A percentile compares a stretch with the other conserved stretches of the same genome.
phyloP scores from a whole-genome alignment of 352 stramenopile species.

The Stramenopiles sp. region DNA sequence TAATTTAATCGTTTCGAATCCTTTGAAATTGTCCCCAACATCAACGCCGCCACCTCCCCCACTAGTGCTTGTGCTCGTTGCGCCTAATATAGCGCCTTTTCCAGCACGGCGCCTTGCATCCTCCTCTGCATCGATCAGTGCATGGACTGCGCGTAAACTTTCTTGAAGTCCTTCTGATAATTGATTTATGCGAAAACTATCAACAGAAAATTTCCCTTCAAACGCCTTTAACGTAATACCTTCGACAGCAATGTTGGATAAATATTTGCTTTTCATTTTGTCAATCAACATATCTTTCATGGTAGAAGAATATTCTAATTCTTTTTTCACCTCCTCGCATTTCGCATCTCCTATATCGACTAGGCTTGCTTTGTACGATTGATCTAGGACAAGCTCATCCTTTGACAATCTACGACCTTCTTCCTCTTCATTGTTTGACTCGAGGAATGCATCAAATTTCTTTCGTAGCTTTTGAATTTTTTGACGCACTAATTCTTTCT shows the following conservation, averaged over 20 bases:
- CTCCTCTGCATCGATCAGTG: conserved; percentile 16
- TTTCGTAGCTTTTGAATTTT: conserved; percentile 53
- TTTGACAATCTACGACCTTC: conserved; percentile 28
- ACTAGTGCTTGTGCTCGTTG: too few species aligned
- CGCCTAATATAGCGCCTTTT: not conserved
- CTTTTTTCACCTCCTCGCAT: conserved; percentile 59
- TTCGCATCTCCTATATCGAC: conserved; percentile 36
- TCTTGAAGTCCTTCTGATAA: conserved; percentile 39
- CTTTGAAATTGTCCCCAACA: too few species aligned
- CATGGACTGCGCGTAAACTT: conserved; percentile 40
- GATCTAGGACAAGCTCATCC: conserved; percentile 59
- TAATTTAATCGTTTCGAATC: conserved; percentile 23
- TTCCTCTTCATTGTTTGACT: conserved; percentile 28
- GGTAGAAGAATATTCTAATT: conserved; percentile 50
- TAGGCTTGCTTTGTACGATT: conserved; percentile 52
- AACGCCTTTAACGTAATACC: conserved; percentile 43
- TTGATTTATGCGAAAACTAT: conserved; percentile 53
- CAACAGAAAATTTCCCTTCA: conserved; percentile 35
- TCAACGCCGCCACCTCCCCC: too few species aligned
- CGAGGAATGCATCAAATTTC: conserved; percentile 41
- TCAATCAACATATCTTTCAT: conserved; percentile 46
- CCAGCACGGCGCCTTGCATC: not conserved
- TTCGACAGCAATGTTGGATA: conserved; percentile 44
- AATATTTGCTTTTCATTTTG: conserved; percentile 53
- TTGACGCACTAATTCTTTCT: conserved; percentile 41